Conservation (phyloP, 2,329 filamentous ascomycete species). For the Pseudogymnoascus sp. region DNA sequence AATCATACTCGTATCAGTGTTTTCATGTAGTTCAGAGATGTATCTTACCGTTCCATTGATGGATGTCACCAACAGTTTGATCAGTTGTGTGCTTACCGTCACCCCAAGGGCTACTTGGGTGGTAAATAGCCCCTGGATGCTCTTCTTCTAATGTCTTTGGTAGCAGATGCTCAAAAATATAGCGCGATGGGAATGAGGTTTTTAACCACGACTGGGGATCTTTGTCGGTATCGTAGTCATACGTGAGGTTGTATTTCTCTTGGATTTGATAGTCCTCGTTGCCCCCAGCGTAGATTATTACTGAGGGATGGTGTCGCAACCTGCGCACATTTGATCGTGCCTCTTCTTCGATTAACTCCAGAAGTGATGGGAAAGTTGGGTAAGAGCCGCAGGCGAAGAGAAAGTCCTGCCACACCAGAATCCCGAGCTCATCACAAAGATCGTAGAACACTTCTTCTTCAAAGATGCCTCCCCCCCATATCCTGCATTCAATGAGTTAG, state of each 20-base stretch:
- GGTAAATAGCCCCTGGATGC: constrained; percentile 64
- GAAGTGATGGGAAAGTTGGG: constrained; percentile 55
- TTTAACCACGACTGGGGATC: constrained; percentile 21
- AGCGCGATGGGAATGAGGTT: constrained; percentile 23
- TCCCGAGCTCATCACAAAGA: constrained; percentile 67
- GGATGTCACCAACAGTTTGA: constrained; percentile 44
- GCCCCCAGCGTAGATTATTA: constrained; percentile 64
- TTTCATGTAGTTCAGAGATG: not conserved
- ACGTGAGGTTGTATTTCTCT: constrained; percentile 23
- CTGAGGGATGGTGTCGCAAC: constrained; percentile 74
- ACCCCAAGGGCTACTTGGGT: constrained; percentile 77
- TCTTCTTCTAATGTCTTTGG: constrained; percentile 62
- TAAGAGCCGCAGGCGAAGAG: constrained; percentile 78
- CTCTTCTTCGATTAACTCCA: constrained; percentile 51
- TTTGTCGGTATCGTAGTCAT: constrained; percentile 21
- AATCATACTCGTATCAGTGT: not conserved
- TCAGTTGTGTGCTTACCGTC: constrained; percentile 57
- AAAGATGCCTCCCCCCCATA: constrained; percentile 74
- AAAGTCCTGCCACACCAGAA: constrained; percentile 87
- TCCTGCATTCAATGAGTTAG: constrained; percentile 25
- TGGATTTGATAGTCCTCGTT: constrained; percentile 71
- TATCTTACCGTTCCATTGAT: constrained; percentile 43
- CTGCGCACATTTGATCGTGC: constrained; percentile 59
- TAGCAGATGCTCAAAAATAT: constrained; percentile 52
- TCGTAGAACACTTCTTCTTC: constrained; percentile 69